Percentiles rank a stretch among this genome's conserved stretches.
These are phyloP conservation scores for Podospora fimiseda DNA, from an alignment of 495 filamentous ascomycete species.

Conservation along the genomic window DNA sequence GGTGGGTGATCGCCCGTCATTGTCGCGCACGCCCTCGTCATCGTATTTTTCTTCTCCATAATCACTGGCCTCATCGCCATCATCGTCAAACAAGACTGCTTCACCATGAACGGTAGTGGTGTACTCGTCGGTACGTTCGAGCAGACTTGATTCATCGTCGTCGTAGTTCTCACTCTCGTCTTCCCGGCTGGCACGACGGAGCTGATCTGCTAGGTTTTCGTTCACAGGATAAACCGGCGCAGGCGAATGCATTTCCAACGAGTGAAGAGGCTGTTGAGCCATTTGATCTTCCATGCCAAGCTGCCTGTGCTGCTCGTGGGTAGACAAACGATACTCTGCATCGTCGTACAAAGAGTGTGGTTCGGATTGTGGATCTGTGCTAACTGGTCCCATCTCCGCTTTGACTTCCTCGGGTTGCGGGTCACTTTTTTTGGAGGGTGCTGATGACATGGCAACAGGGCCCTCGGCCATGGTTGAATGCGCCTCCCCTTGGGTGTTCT, in stretches of 20 bases:
- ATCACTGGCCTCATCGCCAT: conserved; percentile 8
- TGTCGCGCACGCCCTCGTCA: neutral
- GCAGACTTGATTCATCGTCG: neutral
- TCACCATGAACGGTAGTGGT: conserved; percentile 21
- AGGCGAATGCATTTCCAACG: neutral
- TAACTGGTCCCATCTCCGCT: too few species aligned
- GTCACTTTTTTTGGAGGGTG: too few species aligned
- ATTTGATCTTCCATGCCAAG: neutral
- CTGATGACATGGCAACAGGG: neutral
- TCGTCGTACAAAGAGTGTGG: too few species aligned
- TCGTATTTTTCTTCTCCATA: neutral
- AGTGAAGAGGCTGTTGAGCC: neutral
- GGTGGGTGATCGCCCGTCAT: neutral
- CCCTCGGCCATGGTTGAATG: neutral
- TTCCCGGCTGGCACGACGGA: conserved; percentile 12
- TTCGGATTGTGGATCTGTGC: too few species aligned
- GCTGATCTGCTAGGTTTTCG: neutral
- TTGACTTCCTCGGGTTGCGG: too few species aligned
- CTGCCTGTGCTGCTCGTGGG: neutral
- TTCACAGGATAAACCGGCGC: neutral
- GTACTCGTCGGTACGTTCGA: conserved; percentile 12
- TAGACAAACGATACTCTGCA: too few species aligned
- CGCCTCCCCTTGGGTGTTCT: neutral
- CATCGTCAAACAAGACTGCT: conserved; percentile 21
- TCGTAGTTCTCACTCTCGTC: neutral